Evolutionary conservation across 495 filamentous ascomycete genomes (phyloP).

Genomic region (Aspergillus steynii): DNA sequence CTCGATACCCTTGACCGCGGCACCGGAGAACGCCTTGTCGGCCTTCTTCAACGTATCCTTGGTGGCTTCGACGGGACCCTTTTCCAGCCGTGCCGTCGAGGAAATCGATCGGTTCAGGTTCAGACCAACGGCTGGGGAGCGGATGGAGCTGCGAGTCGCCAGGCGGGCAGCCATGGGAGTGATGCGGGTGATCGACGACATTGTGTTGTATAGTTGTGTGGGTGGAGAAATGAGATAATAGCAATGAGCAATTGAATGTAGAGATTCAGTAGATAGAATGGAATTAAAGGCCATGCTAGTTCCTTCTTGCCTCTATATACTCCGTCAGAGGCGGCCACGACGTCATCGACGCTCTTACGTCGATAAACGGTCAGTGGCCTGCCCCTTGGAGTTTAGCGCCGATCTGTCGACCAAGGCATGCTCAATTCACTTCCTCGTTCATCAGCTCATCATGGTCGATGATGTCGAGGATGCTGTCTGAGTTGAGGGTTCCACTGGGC

Average conservation of each 20-base stretch:
- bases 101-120: conserved; percentile 31
- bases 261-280: background rate
- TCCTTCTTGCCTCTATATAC: background rate
- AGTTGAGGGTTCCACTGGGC: too few species aligned
- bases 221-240: background rate
- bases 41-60: conserved; percentile 60
- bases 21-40: conserved; percentile 54
- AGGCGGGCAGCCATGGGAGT: conserved; percentile 21
- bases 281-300: background rate
- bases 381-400: conserved; percentile 14
- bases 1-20: conserved; percentile 62
- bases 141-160: conserved; percentile 18
- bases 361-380: conserved; percentile 26
- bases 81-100: conserved; percentile 29
- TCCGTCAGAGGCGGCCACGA: background rate
- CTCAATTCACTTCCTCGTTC: background rate
- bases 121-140: conserved; percentile 19
- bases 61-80: conserved; percentile 46
- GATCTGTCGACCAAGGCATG: background rate
- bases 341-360: conserved; percentile 29
- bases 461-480: too few species aligned
- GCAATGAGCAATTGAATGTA: background rate
- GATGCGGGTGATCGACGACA: conserved; percentile 29
- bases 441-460: background rate
- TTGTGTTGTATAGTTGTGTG: conserved; percentile 9